Conservation (phyloP, 2,329 filamentous ascomycete species). For the Cladosporium sp. region DNA sequence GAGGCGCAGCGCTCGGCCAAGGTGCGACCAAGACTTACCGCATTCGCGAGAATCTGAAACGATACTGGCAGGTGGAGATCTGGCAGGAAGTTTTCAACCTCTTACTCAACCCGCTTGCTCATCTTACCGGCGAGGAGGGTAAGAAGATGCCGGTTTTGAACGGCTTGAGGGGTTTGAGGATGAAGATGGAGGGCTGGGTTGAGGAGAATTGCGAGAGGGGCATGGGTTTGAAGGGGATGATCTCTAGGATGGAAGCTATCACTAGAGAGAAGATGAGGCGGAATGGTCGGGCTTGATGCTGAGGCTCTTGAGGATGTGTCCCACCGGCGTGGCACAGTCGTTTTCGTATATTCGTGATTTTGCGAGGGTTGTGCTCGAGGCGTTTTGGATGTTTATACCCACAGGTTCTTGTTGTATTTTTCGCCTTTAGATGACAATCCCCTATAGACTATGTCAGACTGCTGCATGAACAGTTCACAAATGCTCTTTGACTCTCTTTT, state of each 20-base stretch:
- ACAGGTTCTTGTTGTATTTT: background rate
- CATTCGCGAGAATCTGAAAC: slow-evolving; percentile 77
- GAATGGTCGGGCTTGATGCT: slow-evolving; percentile 17
- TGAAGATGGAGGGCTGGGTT: slow-evolving; percentile 81
- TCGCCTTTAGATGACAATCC: too few relatives aligned
- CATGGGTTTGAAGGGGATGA: slow-evolving; percentile 51
- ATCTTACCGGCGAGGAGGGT: slow-evolving; percentile 61
- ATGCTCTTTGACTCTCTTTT: too few relatives aligned
- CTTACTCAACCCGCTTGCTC: slow-evolving; percentile 73
- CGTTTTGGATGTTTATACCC: slow-evolving; percentile 3
- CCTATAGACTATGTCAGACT: too few relatives aligned
- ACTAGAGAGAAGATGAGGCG: slow-evolving; percentile 49
- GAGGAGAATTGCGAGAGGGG: slow-evolving; percentile 79
- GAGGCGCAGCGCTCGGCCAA: slow-evolving; percentile 49
- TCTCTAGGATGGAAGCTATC: slow-evolving; percentile 62
- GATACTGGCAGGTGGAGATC: slow-evolving; percentile 94
- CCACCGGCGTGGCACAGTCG: too few relatives aligned
- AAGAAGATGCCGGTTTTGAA: slow-evolving; percentile 67
- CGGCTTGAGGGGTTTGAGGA: slow-evolving; percentile 64
- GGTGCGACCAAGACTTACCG: slow-evolving; percentile 64
- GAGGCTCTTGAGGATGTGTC: background rate
- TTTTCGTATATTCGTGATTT: background rate
- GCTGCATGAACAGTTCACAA: too few relatives aligned
- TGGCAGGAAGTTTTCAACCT: slow-evolving; percentile 82
- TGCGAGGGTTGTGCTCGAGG: background rate